Base-by-base conservation (phyloP, 108 stramenopile species). In the Halocafeteria seosinensis region DNA sequence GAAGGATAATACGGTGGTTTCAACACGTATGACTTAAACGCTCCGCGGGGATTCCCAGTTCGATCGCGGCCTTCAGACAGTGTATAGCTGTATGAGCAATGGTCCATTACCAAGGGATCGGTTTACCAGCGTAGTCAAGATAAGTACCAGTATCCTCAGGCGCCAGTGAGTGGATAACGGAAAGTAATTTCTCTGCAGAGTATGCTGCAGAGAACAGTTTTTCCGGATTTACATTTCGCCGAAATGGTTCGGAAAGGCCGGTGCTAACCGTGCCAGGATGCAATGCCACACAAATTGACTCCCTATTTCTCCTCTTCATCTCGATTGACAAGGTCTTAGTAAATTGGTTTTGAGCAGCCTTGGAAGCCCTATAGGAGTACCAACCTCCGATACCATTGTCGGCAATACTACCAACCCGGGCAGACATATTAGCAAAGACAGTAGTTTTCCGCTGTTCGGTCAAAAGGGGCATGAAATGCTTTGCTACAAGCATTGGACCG, bases 181-280 rank as follows among this genome's bases (percentile, higher is more conserved):
- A 3, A 11, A 59, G 27, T 21, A 59, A 35, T 35, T 3, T 11
- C 27, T 6, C 17, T 6, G 57, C 57, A n/a, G 57, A 11, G 13
- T 2, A 3, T 12, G 34, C 57, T 17, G n/a, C 12, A 2, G 6
- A 6, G 57, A 59, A 59, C 2, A 59, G 57, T 35, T 59, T 59
- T 17, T 28, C 57, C 17, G 57, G 12, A 33, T 2, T 11, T 5
- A 59, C 57, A 35, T 59, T 59, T 6, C 2, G 13, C 57, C 5
- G 2, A 25, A 59, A 59, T 28, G 92, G 92, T 62, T 74, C 55
- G 52, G 85, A 87, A 59, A 94, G 70, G 58, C 85, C 88, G 17
- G 92, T 91, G 42, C 88, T 78, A 0, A 89, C 90, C 0, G 89
- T 94, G 26, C 92, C 92, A 9, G 92, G 92, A 77, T 94, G 89